Evolutionary conservation across 805 yeast species (phyloP).

Genomic region (Candida ipomoeae): DNA sequence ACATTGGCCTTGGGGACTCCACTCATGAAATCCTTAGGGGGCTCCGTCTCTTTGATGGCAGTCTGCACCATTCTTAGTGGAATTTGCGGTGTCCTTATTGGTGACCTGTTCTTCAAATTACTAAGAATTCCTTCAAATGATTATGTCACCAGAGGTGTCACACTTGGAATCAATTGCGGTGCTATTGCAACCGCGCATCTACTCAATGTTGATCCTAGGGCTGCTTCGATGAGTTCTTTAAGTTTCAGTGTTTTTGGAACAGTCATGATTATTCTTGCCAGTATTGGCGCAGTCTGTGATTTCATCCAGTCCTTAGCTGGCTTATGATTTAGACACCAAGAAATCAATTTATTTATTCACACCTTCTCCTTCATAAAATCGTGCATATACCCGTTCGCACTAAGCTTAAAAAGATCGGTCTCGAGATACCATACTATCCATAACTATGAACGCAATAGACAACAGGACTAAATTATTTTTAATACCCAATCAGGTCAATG

Average conservation of each 20-base stretch:
- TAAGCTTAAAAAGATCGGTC: neutral
- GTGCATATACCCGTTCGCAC: slow-evolving; percentile 1
- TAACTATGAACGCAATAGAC: slow-evolving; percentile 1
- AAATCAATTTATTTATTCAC: neutral
- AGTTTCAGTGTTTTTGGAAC: slow-evolving; percentile 73
- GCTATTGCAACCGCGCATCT: slow-evolving; percentile 81
- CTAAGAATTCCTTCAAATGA: slow-evolving; percentile 57
- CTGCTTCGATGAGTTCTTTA: slow-evolving; percentile 73
- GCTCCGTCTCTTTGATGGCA: slow-evolving; percentile 69
- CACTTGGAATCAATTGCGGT: slow-evolving; percentile 74
- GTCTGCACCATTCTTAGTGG: slow-evolving; percentile 77
- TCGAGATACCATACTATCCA: neutral
- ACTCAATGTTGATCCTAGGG: slow-evolving; percentile 65
- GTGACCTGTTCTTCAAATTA: slow-evolving; percentile 48
- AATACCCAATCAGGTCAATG: slow-evolving; percentile 7
- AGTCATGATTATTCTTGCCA: slow-evolving; percentile 62
- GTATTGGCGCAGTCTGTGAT: slow-evolving; percentile 43
- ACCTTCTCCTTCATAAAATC: neutral
- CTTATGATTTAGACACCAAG: slow-evolving; percentile 11
- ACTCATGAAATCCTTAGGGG: slow-evolving; percentile 59
- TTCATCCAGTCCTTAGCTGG: slow-evolving; percentile 47
- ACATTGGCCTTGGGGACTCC: slow-evolving; percentile 81
- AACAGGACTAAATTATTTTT: slow-evolving; percentile 11
- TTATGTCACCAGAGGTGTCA: slow-evolving; percentile 70
- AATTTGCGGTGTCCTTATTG: slow-evolving; percentile 65